These are phyloP conservation scores for Didymellaceae sp. DNA, from an alignment of 2,329 filamentous ascomycete genomes.

Conservation along the genomic window DNA sequence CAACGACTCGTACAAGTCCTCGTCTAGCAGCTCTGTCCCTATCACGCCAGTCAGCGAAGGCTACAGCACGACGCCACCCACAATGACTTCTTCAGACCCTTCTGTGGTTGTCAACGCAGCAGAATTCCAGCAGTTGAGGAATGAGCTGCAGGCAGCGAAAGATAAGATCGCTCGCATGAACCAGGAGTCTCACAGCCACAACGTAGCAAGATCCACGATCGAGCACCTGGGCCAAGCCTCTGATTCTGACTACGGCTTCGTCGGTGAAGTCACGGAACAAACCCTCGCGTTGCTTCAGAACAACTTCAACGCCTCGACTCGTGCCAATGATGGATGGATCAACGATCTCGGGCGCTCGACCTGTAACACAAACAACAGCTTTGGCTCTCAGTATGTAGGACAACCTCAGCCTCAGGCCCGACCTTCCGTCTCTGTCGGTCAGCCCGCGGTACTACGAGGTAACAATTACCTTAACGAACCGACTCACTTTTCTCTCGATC, in stretches of 20 bases:
- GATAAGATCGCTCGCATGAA: conserved; percentile 74
- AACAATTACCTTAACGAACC: conserved; percentile 47
- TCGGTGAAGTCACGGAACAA: conserved; percentile 57
- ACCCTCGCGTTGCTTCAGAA: conserved; percentile 58
- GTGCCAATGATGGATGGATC: conserved; percentile 47
- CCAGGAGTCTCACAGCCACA: conserved; percentile 71
- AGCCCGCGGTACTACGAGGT: conserved; percentile 38
- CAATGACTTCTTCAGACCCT: conserved; percentile 31
- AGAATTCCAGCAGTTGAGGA: conserved; percentile 71
- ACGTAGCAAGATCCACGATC: conserved; percentile 65
- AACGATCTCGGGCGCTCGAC: conserved; percentile 32
- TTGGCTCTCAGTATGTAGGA: conserved; percentile 24
- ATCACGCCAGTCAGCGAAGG: conserved; percentile 67
- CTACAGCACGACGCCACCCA: conserved; percentile 48
- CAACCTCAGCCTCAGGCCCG: conserved; percentile 31
- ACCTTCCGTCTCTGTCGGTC: conserved; percentile 23
- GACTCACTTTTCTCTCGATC: conserved; percentile 46
- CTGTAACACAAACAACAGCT: conserved; percentile 34
- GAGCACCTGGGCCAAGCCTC: conserved; percentile 62
- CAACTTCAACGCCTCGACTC: conserved; percentile 57
- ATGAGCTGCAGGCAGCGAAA: conserved; percentile 74
- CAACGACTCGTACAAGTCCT: conserved; percentile 62
- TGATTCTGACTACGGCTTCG: conserved; percentile 57
- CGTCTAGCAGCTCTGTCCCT: conserved; percentile 65
- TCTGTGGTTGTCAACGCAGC: conserved; percentile 53